phyloP scores from a whole-genome alignment of 1,284 basidiomycete genomes.

The Fomitopsis schrenkii region DNA sequence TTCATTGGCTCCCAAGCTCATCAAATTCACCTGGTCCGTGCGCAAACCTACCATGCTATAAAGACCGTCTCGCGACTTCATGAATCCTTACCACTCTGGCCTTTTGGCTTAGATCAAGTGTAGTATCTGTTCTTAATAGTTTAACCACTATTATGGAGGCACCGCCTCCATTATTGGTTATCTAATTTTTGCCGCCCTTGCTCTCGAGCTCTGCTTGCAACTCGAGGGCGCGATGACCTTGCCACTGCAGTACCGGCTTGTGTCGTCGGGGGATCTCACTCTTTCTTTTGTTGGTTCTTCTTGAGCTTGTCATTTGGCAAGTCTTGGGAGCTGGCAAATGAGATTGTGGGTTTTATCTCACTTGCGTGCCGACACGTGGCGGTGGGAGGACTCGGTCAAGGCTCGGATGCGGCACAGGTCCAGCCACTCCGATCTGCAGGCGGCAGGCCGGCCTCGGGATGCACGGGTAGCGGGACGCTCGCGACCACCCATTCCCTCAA shows the following conservation, averaged over 20 bases:
- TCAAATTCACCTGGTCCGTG: background rate
- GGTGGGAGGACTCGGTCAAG: no score
- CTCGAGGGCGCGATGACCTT: conserved; percentile 24
- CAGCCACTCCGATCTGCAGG: no score
- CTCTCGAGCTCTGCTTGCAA: conserved; percentile 28
- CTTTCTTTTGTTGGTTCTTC: conserved; percentile 5
- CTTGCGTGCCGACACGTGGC: background rate
- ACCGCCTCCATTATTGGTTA: conserved; percentile 38
- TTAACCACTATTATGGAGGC: conserved; percentile 63
- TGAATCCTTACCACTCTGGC: conserved; percentile 68
- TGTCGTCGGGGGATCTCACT: conserved; percentile 24
- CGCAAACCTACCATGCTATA: background rate
- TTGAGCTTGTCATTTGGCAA: background rate
- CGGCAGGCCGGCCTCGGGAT: background rate
- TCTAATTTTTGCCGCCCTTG: conserved; percentile 36
- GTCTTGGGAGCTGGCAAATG: background rate
- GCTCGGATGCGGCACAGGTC: no score
- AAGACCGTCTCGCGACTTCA: background rate
- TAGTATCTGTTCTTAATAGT: conserved; percentile 89
- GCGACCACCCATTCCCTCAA: background rate
- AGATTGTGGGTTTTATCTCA: background rate
- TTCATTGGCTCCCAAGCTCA: background rate
- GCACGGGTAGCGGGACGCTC: background rate
- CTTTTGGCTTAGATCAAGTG: conserved; percentile 95
- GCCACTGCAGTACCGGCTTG: conserved; percentile 28